phyloP scores from a whole-genome alignment of 2,329 filamentous ascomycete species.

The Chrysoporthe puriensis region DNA sequence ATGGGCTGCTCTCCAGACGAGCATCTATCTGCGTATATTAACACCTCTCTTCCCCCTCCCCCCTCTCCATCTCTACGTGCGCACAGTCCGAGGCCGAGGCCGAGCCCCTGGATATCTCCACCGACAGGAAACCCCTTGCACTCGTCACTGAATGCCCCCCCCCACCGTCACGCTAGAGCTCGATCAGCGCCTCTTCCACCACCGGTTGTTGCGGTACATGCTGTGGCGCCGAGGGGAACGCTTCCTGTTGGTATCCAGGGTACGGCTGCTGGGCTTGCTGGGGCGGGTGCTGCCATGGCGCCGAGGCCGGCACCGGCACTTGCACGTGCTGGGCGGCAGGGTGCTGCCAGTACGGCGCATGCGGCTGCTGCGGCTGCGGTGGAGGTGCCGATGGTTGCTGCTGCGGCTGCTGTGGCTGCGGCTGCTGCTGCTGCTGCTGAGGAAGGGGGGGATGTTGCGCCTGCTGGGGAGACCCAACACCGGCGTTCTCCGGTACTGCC shows the following conservation, averaged over 20 bases:
- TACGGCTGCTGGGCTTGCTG: constrained; percentile 39
- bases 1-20: neutral
- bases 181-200: constrained; percentile 79
- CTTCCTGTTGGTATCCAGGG: constrained; percentile 58
- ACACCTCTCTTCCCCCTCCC: neutral
- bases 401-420: constrained; percentile 33
- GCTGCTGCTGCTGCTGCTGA: too few relatives aligned
- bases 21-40: neutral
- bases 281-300: constrained; percentile 41
- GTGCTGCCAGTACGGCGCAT: constrained; percentile 56
- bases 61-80: neutral
- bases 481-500: constrained; percentile 43
- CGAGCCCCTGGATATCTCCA: neutral
- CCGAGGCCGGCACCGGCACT: constrained; percentile 44
- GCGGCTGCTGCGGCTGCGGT: constrained; percentile 40
- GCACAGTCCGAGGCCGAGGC: neutral
- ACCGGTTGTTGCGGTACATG: constrained; percentile 61
- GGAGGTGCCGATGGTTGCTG: constrained; percentile 32
- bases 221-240: constrained; percentile 68
- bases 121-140: neutral
- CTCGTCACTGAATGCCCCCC: neutral
- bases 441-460: too few relatives aligned
- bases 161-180: constrained; percentile 49
- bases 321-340: constrained; percentile 45
- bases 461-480: constrained; percentile 30